Conservation (phyloP, 805 yeast genomes). For the Lipomyces mesembrius region DNA sequence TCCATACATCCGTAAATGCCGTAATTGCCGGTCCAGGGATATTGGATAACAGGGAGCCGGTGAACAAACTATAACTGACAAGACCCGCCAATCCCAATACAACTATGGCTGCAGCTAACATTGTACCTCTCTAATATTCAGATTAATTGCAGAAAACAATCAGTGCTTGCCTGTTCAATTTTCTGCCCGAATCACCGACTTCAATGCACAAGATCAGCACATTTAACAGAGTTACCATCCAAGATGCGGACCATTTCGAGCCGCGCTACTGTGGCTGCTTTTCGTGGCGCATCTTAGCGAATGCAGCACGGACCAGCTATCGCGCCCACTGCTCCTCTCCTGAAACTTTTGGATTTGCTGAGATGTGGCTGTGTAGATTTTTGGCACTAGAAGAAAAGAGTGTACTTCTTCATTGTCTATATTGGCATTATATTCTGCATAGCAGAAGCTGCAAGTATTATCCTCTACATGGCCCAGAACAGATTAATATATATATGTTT, state of each 20-base stretch:
- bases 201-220: too few species aligned
- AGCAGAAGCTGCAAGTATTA: neutral
- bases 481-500: too few species aligned
- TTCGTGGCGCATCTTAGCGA: neutral
- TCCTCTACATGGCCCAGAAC: neutral
- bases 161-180: too few species aligned
- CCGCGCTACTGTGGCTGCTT: neutral
- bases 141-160: neutral
- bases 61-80: neutral
- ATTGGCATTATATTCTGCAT: neutral
- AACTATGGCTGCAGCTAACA: neutral
- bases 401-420: neutral
- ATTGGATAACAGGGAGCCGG: constrained; percentile 49
- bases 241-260: neutral
- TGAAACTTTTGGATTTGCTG: too few species aligned
- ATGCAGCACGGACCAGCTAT: too few species aligned
- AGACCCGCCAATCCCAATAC: neutral
- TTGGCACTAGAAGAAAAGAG: too few species aligned
- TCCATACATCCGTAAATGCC: constrained; percentile 52
- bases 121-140: neutral
- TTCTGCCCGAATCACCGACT: too few species aligned
- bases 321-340: too few species aligned
- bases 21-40: constrained; percentile 66
- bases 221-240: too few species aligned
- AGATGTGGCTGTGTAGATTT: too few species aligned